These are phyloP conservation scores for Eucalyptus regnans DNA, from an alignment of 345 rosid species.

Conservation along the genomic window DNA sequence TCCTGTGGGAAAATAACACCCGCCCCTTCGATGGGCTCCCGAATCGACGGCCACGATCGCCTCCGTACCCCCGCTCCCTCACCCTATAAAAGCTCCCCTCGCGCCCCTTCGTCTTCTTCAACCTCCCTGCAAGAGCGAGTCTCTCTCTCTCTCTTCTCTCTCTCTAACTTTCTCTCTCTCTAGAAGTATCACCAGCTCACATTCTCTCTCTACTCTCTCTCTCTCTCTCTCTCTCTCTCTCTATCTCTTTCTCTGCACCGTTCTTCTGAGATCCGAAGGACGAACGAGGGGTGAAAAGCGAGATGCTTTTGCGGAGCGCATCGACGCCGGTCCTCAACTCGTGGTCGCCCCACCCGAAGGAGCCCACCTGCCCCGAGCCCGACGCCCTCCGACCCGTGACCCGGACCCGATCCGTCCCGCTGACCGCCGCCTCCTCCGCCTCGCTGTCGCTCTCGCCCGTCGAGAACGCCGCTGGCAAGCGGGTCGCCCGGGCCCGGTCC, in stretches of 20 bases:
- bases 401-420: conserved; percentile 11
- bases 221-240: not conserved
- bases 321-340: conserved; percentile 69
- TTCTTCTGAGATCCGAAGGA: not conserved
- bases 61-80: not conserved
- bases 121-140: not conserved
- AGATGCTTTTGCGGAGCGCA: conserved; percentile 67
- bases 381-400: conserved; percentile 18
- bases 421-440: conserved; percentile 21
- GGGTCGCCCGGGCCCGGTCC: conserved; percentile 37
- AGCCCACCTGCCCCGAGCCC: conserved; percentile 17
- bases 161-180: not conserved
- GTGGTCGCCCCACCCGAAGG: conserved; percentile 34
- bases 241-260: not conserved
- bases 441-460: conserved; percentile 12
- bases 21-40: not conserved
- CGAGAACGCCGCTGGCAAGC: conserved; percentile 11
- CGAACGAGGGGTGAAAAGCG: not conserved
- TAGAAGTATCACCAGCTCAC: not conserved
- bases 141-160: not conserved
- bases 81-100: not conserved
- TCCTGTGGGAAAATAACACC: not conserved
- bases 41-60: conserved; percentile 14
- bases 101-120: not conserved
- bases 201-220: not conserved